Evolutionary conservation across 176 grass and related monocot species (phyloP).

Genomic region (Hordeum vulgare): DNA sequence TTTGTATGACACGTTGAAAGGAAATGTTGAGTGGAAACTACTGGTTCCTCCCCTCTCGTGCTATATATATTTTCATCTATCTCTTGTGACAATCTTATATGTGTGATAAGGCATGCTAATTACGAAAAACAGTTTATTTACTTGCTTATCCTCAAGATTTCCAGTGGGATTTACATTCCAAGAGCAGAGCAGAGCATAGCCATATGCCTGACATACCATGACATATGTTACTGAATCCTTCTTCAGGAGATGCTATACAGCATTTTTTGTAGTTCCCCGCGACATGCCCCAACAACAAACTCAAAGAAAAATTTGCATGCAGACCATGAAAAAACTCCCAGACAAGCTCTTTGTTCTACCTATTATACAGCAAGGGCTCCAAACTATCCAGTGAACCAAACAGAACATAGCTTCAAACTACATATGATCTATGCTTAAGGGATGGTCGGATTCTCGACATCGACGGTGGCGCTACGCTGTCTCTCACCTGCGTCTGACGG

Average conservation of each 20-base stretch:
- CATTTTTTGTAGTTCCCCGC: not conserved
- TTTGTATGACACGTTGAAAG: not conserved
- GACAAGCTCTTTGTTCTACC: not conserved
- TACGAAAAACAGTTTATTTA: not conserved
- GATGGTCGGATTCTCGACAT: conserved; percentile 23
- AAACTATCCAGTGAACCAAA: not conserved
- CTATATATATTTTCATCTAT: not conserved
- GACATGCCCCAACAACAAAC: not conserved
- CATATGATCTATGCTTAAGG: not conserved
- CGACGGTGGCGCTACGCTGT: not conserved
- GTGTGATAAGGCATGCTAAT: no score
- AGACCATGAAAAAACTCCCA: not conserved
- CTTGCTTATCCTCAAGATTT: not conserved
- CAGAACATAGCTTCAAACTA: not conserved
- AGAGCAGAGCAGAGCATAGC: not conserved
- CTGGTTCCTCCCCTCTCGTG: not conserved
- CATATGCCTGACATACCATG: conserved; percentile 39
- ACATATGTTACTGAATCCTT: not conserved
- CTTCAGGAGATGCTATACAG: not conserved
- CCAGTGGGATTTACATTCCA: not conserved
- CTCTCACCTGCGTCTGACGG: not conserved
- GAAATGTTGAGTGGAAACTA: not conserved
- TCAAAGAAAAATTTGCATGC: not conserved
- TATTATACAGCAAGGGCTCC: not conserved
- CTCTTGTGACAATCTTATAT: not conserved